Evolutionary conservation across 352 stramenopile genomes (phyloP).

Genomic region (Globisporangium spinosum): DNA sequence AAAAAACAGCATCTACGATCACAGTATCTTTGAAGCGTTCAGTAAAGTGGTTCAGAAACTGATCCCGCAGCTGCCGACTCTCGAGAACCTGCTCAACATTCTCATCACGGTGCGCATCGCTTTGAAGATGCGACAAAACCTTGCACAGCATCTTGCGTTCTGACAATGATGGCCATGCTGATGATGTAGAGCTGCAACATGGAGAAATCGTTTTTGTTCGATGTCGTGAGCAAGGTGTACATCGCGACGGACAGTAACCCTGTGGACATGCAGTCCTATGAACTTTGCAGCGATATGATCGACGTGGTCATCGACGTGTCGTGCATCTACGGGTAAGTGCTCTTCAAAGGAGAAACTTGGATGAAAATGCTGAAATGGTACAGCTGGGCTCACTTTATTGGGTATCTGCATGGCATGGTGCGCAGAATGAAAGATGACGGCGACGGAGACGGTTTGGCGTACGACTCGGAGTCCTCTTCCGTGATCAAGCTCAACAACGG

Average conservation of each 20-base stretch:
- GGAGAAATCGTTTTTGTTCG: constrained; percentile 98
- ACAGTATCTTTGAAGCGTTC: constrained; percentile 97
- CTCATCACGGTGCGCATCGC: constrained; percentile 78
- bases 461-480: constrained; percentile 95
- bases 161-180: neutral
- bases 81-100: constrained; percentile 98
- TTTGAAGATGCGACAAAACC: constrained; percentile 2
- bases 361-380: constrained; percentile 4
- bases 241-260: constrained; percentile 98
- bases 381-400: neutral
- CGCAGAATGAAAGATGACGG: constrained; percentile 86
- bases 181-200: constrained; percentile 92
- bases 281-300: constrained; percentile 99
- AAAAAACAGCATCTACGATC: constrained; percentile 92
- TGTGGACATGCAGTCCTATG: constrained; percentile 97
- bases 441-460: constrained; percentile 91
- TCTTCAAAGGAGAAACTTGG: constrained; percentile 9
- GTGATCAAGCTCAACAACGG: constrained; percentile 98
- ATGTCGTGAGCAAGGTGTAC: constrained; percentile 99
- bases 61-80: constrained; percentile 95
- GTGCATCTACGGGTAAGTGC: constrained; percentile 93
- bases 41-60: constrained; percentile 97
- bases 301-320: constrained; percentile 99
- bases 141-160: neutral
- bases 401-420: neutral